Base-by-base conservation (phyloP, 306 rosid genomes). In the Acacia confusa region DNA sequence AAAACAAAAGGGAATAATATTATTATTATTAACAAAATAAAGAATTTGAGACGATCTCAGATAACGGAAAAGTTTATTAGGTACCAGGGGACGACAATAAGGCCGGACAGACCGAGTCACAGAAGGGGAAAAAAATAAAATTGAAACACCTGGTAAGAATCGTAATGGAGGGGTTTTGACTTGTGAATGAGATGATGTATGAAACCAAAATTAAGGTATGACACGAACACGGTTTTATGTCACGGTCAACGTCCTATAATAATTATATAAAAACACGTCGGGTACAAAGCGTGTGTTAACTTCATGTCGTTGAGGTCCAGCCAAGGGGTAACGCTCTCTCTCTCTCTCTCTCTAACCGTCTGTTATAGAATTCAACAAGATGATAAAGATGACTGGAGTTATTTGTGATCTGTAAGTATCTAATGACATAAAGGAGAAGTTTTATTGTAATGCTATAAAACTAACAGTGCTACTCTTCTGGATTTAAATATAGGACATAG, bases 381-480 rank as follows among this genome's bases (percentile, higher is more conserved):
- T 3, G 7, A 36, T 1, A 36, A 6, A 36, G 6, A 0, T 0
- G 0, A 0, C 6, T 6, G 0, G 1, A 36, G 0, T 36, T 36
- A 36, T 36, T 6, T 36, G 1, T 36, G 6, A 6, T 36, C 0
- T 0, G 1, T 5, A 36, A 36, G 1, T 0, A 36, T 36, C 1
- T 5, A 36, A 36, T 36, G 6, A 6, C 8, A 36, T 36, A 36
- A 36, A 36, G 6, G 8, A 36, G 7, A 36, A 6, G 0, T 36
- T 36, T 36, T 36, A 36, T 6, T 1, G 0, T 3, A 34, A 0
- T 5, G 38, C 1, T 34, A 34, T 34, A 34, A 32, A n/a, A n/a
- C n/a, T n/a, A n/a, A n/a, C n/a, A n/a, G n/a, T n/a, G n/a, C n/a
- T n/a, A n/a, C n/a, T n/a, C n/a, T n/a, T n/a, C n/a, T n/a, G n/a